A percentile compares a stretch with the other conserved stretches of the same genome.
These are phyloP conservation scores for Aspergillus melleus DNA, from an alignment of 2,329 filamentous ascomycete species.

Conservation along the genomic window DNA sequence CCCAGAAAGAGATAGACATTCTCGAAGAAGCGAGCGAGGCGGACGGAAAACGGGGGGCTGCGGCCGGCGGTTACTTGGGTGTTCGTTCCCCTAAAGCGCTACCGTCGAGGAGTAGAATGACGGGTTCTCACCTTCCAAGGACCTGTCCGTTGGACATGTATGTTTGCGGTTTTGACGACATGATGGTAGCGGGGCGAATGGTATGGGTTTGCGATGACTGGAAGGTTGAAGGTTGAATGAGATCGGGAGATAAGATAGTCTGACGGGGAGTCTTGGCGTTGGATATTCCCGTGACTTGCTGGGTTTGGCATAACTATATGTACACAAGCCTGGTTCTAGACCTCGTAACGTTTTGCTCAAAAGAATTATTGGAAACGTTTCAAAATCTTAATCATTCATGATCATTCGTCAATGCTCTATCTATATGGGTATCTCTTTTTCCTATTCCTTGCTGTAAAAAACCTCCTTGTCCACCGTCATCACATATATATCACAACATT, in stretches of 20 bases:
- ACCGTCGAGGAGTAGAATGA: background rate
- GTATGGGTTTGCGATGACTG: background rate
- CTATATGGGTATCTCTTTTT: conserved; percentile 13
- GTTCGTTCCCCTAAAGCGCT: background rate
- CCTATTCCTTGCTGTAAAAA: conserved; percentile 8
- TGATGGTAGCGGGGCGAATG: conserved; percentile 16
- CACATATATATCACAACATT: background rate
- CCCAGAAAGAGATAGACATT: conserved; percentile 49
- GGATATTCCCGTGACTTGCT: conserved; percentile 14
- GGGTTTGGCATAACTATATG: too few species aligned
- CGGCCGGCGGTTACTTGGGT: conserved; percentile 1
- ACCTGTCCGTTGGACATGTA: conserved; percentile 45
- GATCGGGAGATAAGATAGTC: background rate
- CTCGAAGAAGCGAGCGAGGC: conserved; percentile 42
- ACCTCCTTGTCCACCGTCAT: background rate
- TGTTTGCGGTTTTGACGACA: conserved; percentile 34
- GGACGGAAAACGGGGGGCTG: conserved; percentile 48
- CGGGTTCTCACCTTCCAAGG: conserved; percentile 32
- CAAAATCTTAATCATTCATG: background rate
- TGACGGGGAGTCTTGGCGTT: conserved; percentile 3
- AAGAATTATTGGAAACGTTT: background rate
- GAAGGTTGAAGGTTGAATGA: background rate
- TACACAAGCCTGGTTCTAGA: too few species aligned
- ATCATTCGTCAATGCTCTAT: background rate
- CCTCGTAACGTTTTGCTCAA: too few species aligned